These are phyloP conservation scores for Gossypioides kirkii DNA, from an alignment of 345 rosid genomes.

Conservation along the genomic window DNA sequence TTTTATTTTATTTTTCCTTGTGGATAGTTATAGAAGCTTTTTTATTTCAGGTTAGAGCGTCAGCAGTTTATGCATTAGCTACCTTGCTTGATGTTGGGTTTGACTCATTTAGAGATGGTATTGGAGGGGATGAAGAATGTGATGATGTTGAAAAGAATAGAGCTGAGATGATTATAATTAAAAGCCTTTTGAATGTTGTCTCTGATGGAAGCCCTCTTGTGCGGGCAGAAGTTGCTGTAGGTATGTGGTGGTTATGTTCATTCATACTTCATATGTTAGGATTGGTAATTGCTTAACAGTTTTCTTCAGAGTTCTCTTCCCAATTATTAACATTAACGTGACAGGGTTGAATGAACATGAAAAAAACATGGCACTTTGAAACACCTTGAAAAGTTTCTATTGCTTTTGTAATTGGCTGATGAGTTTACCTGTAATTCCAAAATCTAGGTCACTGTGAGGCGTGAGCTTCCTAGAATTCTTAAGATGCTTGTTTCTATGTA, in stretches of 20 bases:
- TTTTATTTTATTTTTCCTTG: neutral
- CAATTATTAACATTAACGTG: neutral
- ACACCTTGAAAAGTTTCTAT: neutral
- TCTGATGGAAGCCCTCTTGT: conserved; percentile 98
- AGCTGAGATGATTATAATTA: conserved; percentile 71
- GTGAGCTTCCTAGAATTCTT: neutral
- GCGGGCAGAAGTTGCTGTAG: conserved; percentile 98
- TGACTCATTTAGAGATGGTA: conserved; percentile 64
- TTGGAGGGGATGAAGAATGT: conserved; percentile 64
- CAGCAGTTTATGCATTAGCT: conserved; percentile 89
- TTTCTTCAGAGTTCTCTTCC: neutral
- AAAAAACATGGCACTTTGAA: neutral
- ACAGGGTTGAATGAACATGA: conserved; percentile 2
- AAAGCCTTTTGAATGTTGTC: conserved; percentile 69
- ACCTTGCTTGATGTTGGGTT: conserved; percentile 88
- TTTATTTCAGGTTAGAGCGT: conserved; percentile 87
- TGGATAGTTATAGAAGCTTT: neutral
- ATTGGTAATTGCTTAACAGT: neutral
- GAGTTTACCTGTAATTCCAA: neutral
- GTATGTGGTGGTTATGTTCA: conserved; percentile 36
- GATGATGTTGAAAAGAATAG: conserved; percentile 95
- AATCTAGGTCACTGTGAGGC: neutral
- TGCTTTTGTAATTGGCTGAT: neutral
- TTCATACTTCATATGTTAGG: conserved; percentile 12
- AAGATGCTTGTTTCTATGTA: neutral